Conservation (phyloP, 2,329 filamentous ascomycete species). For the Fusarium camptoceras region DNA sequence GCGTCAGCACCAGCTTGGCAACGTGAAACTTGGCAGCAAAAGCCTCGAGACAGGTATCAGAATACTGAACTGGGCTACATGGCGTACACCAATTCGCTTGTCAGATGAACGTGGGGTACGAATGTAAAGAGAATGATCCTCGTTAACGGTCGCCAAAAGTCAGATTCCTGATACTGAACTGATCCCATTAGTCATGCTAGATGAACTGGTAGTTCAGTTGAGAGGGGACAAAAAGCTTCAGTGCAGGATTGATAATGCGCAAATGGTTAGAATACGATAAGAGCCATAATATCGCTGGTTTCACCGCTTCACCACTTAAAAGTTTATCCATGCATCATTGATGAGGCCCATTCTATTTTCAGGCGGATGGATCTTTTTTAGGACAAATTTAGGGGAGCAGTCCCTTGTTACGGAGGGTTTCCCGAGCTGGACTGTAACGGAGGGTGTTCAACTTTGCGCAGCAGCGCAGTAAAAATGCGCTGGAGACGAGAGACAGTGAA, state of each 20-base stretch:
- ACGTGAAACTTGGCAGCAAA: neutral
- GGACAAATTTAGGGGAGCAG: slow-evolving; percentile 23
- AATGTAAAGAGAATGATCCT: slow-evolving; percentile 4
- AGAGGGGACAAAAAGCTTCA: neutral
- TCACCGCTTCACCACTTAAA: slow-evolving; percentile 24
- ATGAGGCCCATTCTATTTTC: slow-evolving; percentile 18
- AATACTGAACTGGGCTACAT: neutral
- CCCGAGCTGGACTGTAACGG: neutral
- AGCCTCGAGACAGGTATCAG: neutral
- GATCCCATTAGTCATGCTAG: neutral
- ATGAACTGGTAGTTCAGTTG: neutral
- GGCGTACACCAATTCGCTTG: neutral
- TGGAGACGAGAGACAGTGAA: neutral
- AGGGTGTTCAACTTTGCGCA: slow-evolving; percentile 4
- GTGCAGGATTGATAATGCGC: neutral
- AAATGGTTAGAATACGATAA: slow-evolving; percentile 19
- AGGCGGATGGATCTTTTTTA: slow-evolving; percentile 1
- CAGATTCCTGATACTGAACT: neutral
- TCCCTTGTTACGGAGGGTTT: slow-evolving; percentile 5
- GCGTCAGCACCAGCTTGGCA: neutral
- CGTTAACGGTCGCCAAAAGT: slow-evolving; percentile 7
- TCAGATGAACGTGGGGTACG: slow-evolving; percentile 1
- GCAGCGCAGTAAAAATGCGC: slow-evolving; percentile 12
- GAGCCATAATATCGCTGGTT: slow-evolving; percentile 14
- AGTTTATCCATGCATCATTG: slow-evolving; percentile 8